Conservation (phyloP, 129 eudicot species). For the Arctium lappa region DNA sequence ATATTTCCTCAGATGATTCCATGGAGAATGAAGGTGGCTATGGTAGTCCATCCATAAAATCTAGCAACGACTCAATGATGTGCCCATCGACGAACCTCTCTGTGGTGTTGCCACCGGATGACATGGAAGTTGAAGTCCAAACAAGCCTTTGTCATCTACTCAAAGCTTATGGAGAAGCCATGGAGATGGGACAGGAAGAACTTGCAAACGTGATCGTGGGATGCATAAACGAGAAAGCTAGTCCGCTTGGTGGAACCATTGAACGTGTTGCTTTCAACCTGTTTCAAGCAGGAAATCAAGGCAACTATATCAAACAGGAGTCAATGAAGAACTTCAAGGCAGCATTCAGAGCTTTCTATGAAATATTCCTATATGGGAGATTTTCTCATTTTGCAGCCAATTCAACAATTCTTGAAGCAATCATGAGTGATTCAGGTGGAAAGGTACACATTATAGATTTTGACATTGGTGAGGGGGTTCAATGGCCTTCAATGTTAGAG, state of each 20-base stretch:
- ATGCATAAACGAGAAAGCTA: slow-evolving; percentile 36
- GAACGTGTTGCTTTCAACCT: slow-evolving; percentile 49
- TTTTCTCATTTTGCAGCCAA: slow-evolving; percentile 62
- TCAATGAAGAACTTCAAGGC: slow-evolving; percentile 36
- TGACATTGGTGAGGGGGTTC: slow-evolving; percentile 57
- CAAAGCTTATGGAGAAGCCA: slow-evolving; percentile 64
- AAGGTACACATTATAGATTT: slow-evolving; percentile 50
- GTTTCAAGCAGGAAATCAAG: slow-evolving; percentile 40
- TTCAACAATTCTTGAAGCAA: slow-evolving; percentile 52
- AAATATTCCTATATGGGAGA: slow-evolving; percentile 48
- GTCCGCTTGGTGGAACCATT: slow-evolving; percentile 46
- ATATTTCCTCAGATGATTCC: not conserved
- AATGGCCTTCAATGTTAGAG: slow-evolving; percentile 61
- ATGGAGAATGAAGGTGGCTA: not conserved
- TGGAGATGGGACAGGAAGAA: slow-evolving; percentile 43
- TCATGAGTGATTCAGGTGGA: slow-evolving; percentile 24
- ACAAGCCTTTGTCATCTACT: slow-evolving; percentile 37
- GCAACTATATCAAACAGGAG: slow-evolving; percentile 40
- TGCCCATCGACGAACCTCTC: not conserved
- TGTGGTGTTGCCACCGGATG: not conserved
- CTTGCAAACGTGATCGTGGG: slow-evolving; percentile 42
- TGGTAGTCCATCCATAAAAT: slow-evolving; percentile 14
- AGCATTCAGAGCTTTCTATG: slow-evolving; percentile 50
- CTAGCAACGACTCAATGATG: not conserved
- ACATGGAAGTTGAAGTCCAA: slow-evolving; percentile 38